These are phyloP conservation scores for Trichoderma gracile DNA, from an alignment of 2,329 filamentous ascomycete species.

Conservation along the genomic window DNA sequence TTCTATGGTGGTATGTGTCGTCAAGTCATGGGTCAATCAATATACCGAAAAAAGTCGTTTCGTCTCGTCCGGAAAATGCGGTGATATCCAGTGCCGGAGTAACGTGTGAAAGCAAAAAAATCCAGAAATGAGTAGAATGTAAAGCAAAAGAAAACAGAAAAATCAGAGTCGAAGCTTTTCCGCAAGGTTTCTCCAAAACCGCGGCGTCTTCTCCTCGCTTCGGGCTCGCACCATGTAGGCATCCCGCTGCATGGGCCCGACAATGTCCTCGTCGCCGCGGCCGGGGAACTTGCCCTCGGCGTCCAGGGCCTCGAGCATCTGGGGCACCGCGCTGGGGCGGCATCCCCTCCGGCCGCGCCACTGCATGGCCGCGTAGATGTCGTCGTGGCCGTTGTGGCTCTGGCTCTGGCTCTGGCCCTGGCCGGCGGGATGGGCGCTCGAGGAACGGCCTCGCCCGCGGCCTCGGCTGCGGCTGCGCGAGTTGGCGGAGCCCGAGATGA, in stretches of 20 bases:
- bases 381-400: conserved; percentile 39
- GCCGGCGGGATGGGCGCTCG: conserved; percentile 46
- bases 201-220: conserved; percentile 48
- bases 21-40: conserved; percentile 39
- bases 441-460: conserved; percentile 39
- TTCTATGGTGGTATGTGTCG: conserved; percentile 42
- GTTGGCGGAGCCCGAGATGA: conserved; percentile 32
- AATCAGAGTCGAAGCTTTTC: conserved; percentile 44
- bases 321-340: conserved; percentile 65
- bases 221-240: conserved; percentile 51
- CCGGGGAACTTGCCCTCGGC: conserved; percentile 83
- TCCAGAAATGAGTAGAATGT: background rate
- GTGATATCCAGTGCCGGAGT: conserved; percentile 15
- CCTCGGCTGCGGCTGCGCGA: conserved; percentile 45
- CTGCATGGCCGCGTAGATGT: conserved; percentile 46
- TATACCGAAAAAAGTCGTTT: background rate
- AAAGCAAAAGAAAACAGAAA: background rate
- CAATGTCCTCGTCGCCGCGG: conserved; percentile 87
- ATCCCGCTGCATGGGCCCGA: conserved; percentile 80
- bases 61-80: conserved; percentile 19
- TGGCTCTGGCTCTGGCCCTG: conserved; percentile 35
- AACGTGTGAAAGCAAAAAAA: background rate
- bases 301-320: conserved; percentile 67
- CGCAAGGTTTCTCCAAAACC: conserved; percentile 52
- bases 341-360: conserved; percentile 54